phyloP scores from a whole-genome alignment of 1,284 basidiomycete genomes.

The Austroboletus niveus region DNA sequence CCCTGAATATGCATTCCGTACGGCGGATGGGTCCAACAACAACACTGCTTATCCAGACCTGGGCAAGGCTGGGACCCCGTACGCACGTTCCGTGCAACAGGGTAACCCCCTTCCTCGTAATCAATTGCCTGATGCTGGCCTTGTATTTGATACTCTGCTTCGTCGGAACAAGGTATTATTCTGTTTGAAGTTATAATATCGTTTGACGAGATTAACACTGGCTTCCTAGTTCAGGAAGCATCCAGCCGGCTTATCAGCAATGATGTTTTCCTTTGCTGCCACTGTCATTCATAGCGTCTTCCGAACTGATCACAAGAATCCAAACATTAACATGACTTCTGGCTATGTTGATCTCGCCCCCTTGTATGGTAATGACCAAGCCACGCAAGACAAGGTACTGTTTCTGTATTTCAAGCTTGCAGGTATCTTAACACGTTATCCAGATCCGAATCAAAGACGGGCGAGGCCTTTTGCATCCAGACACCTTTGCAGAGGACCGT shows the following conservation, averaged over 20 bases:
- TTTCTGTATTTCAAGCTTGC: background rate
- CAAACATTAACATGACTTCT: conserved; percentile 79
- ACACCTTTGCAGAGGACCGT: conserved; percentile 75
- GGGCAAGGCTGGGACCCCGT: conserved; percentile 73
- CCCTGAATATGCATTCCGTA: conserved; percentile 59
- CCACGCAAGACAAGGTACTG: conserved; percentile 55
- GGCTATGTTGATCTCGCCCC: conserved; percentile 85
- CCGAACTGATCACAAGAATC: conserved; percentile 65
- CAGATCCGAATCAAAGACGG: conserved; percentile 55
- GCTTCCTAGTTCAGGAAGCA: conserved; percentile 62
- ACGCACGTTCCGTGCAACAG: conserved; percentile 79
- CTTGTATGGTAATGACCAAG: conserved; percentile 70
- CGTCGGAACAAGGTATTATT: conserved; percentile 32
- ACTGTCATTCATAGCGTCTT: conserved; percentile 81
- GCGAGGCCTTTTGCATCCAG: conserved; percentile 63
- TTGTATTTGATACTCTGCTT: conserved; percentile 67
- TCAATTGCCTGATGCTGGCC: conserved; percentile 72
- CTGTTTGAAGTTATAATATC: background rate
- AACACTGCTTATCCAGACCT: conserved; percentile 69
- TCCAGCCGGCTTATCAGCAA: conserved; percentile 71
- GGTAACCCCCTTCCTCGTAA: conserved; percentile 57
- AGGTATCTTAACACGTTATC: conserved; percentile 6
- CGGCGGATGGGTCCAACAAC: conserved; percentile 74
- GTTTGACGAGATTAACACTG: background rate
- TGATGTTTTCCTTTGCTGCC: conserved; percentile 82